Conservation (phyloP, 2,329 filamentous ascomycete species). For the Cladophialophora immunda region DNA sequence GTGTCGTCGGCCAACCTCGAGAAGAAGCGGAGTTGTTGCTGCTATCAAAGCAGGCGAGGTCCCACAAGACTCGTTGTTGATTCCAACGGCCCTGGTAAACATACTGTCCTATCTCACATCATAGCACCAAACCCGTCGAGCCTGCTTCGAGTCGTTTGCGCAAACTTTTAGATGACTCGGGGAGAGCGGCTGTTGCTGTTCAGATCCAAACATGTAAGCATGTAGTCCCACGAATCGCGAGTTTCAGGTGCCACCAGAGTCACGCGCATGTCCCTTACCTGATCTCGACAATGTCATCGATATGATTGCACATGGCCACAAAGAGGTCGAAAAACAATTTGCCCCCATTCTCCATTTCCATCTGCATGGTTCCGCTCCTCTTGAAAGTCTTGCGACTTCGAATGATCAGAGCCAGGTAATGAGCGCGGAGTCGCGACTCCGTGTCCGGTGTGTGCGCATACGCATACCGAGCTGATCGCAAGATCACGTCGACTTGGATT, state of each 20-base stretch:
- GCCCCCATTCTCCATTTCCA: slow-evolving; percentile 94
- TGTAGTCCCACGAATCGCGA: slow-evolving; percentile 32
- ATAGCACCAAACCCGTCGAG: slow-evolving; percentile 48
- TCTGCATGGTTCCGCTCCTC: slow-evolving; percentile 97
- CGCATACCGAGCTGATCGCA: slow-evolving; percentile 91
- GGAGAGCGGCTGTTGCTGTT: slow-evolving; percentile 62
- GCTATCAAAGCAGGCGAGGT: slow-evolving; percentile 40
- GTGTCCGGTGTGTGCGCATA: slow-evolving; percentile 94
- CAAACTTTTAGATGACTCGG: slow-evolving; percentile 59
- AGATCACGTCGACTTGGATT: slow-evolving; percentile 89
- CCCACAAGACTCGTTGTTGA: slow-evolving; percentile 43
- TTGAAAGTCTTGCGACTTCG: slow-evolving; percentile 97
- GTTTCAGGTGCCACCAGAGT: slow-evolving; percentile 26
- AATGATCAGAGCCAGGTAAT: slow-evolving; percentile 97
- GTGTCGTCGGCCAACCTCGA: slow-evolving; percentile 58
- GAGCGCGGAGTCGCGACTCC: slow-evolving; percentile 90
- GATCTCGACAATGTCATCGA: slow-evolving; percentile 92
- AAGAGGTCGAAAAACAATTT: slow-evolving; percentile 99
- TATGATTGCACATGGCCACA: slow-evolving; percentile 97
- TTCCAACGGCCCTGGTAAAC: slow-evolving; percentile 48
- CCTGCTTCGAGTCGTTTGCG: slow-evolving; percentile 40
- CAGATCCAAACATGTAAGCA: slow-evolving; percentile 36
- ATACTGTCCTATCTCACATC: slow-evolving; percentile 42
- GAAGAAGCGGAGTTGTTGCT: slow-evolving; percentile 47
- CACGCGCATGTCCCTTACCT: slow-evolving; percentile 65